A percentile compares a stretch with the other conserved stretches of the same genome.
Evolutionary conservation across 257 asterid species (phyloP).

Genomic region (Ilex asprella): DNA sequence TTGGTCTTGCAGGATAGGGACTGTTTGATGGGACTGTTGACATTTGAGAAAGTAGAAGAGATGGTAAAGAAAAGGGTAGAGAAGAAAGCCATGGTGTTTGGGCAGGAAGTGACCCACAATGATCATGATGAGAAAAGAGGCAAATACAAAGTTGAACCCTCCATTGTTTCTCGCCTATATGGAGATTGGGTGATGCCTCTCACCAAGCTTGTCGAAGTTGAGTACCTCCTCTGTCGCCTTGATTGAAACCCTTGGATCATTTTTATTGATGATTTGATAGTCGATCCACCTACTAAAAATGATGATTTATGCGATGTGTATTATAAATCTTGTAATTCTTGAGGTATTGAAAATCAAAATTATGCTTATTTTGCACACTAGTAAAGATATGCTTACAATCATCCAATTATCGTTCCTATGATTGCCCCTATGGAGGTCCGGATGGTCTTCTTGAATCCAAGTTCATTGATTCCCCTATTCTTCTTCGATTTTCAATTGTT

Average conservation of each 20-base stretch:
- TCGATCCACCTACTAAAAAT: too few relatives aligned
- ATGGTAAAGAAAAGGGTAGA: conserved; percentile 64
- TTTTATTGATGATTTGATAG: too few relatives aligned
- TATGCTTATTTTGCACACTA: too few relatives aligned
- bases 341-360: too few relatives aligned
- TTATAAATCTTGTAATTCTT: too few relatives aligned
- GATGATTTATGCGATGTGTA: too few relatives aligned
- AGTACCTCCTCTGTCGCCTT: conserved; percentile 72
- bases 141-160: conserved; percentile 59
- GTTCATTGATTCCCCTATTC: too few relatives aligned
- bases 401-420: too few relatives aligned
- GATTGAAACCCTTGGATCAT: conserved; percentile 7
- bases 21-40: conserved; percentile 59
- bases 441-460: too few relatives aligned
- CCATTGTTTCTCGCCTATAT: conserved; percentile 41
- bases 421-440: too few relatives aligned
- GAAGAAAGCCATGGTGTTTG: conserved; percentile 64
- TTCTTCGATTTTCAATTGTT: too few relatives aligned
- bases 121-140: conserved; percentile 17
- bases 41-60: conserved; percentile 73
- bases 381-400: too few relatives aligned
- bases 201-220: conserved; percentile 74
- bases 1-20: conserved; percentile 55
- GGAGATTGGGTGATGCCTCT: conserved; percentile 82
- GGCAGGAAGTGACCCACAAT: conserved; percentile 52